Conservation (phyloP, 2,329 filamentous ascomycete species). For the Pseudocercospora macadamiae region DNA sequence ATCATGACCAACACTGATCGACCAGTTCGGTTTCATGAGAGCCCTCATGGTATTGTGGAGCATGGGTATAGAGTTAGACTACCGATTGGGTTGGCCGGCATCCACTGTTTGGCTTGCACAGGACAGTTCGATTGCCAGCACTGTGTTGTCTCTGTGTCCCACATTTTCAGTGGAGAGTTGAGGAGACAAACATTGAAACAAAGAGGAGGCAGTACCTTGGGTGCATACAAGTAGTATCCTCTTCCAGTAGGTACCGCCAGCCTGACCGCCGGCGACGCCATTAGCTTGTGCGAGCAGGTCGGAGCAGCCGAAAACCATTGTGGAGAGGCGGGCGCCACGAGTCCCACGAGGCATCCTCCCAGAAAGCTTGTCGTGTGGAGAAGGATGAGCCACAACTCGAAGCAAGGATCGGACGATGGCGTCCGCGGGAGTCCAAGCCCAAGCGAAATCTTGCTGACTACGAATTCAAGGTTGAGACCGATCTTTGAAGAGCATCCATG, state of each 20-base stretch:
- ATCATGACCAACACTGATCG: not conserved
- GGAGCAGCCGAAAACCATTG: not conserved
- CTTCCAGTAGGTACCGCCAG: not conserved
- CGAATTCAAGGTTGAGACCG: not conserved
- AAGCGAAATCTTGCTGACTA: constrained; percentile 3
- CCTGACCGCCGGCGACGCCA: constrained; percentile 4
- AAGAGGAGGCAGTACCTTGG: constrained; percentile 6
- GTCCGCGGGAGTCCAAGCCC: not conserved
- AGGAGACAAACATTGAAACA: not conserved
- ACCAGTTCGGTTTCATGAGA: not conserved
- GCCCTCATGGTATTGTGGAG: not conserved
- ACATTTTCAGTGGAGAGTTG: not conserved
- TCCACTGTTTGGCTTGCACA: constrained; percentile 2
- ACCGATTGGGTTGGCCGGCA: constrained; percentile 7
- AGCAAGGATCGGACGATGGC: not conserved
- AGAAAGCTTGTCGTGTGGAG: constrained; percentile 3
- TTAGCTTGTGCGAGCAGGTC: constrained; percentile 5
- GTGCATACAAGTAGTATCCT: not conserved
- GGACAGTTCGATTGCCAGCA: not conserved
- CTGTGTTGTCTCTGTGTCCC: not conserved
- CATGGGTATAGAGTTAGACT: not conserved
- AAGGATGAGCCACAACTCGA: not conserved
- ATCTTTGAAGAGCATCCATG: not conserved
- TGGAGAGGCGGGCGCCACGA: not conserved
- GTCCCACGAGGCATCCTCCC: constrained; percentile 2